phyloP scores from a whole-genome alignment of 805 yeast genomes.

The Pichia phayaonensis region DNA sequence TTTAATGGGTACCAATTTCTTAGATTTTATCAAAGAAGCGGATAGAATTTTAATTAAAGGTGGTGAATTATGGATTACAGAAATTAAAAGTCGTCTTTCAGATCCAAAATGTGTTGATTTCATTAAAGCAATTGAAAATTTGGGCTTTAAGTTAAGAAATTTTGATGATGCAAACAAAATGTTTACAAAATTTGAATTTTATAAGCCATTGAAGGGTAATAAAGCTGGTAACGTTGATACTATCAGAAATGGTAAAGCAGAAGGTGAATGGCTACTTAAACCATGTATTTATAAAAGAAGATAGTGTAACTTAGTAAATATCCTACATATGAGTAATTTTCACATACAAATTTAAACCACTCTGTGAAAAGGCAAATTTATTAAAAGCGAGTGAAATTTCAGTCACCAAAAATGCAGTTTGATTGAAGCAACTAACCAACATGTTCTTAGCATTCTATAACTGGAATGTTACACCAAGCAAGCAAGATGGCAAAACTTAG shows the following conservation, averaged over 20 bases:
- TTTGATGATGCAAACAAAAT: conserved; percentile 86
- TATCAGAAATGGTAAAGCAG: conserved; percentile 51
- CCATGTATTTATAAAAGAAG: conserved; percentile 95
- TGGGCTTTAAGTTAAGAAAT: conserved; percentile 81
- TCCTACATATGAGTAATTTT: too few species aligned
- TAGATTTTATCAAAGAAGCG: conserved; percentile 89
- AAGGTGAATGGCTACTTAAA: conserved; percentile 84
- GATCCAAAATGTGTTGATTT: conserved; percentile 77
- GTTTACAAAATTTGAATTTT: conserved; percentile 93
- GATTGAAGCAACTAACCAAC: background rate
- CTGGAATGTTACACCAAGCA: background rate
- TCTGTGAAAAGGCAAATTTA: background rate
- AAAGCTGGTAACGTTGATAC: conserved; percentile 55
- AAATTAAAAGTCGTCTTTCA: conserved; percentile 83
- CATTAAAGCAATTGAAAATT: conserved; percentile 62
- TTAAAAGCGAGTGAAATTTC: background rate
- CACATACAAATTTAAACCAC: background rate
- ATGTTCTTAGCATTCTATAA: too few species aligned
- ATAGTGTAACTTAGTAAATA: conserved; percentile 20
- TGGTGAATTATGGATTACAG: conserved; percentile 97
- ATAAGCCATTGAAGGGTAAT: conserved; percentile 70
- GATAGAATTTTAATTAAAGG: conserved; percentile 77
- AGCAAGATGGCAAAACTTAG: conserved; percentile 25
- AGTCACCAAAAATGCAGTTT: too few species aligned
- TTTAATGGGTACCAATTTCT: conserved; percentile 93